Evolutionary conservation across 1,139 yeast species (phyloP).

Genomic region (Torulaspora pretoriensis): DNA sequence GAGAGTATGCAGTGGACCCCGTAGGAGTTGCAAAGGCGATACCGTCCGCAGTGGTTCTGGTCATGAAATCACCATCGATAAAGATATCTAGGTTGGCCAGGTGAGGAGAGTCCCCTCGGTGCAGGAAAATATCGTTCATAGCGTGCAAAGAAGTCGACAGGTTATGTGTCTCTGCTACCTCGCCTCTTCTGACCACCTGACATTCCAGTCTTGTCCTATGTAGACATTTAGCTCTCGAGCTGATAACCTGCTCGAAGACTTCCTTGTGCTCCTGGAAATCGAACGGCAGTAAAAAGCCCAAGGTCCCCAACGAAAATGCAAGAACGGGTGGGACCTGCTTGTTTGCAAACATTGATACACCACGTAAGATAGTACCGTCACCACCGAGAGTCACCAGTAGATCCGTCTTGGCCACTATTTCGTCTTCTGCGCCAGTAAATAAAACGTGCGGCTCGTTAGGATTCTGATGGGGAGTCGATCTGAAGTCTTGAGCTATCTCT

Average conservation of each 20-base stretch:
- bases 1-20: conserved; percentile 90
- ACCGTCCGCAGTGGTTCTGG: conserved; percentile 92
- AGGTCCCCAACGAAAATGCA: conserved; percentile 84
- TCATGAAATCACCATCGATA: conserved; percentile 75
- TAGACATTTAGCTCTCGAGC: conserved; percentile 63
- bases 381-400: conserved; percentile 86
- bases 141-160: conserved; percentile 49
- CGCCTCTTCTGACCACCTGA: conserved; percentile 48
- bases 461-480: conserved; percentile 30
- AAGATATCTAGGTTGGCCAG: conserved; percentile 75
- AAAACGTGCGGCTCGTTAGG: conserved; percentile 37
- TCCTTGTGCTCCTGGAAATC: conserved; percentile 57
- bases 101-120: conserved; percentile 86
- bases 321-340: conserved; percentile 79
- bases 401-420: conserved; percentile 57
- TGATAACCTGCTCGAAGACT: conserved; percentile 65
- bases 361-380: conserved; percentile 86
- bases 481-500: conserved; percentile 52
- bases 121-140: conserved; percentile 86
- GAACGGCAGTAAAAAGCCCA: conserved; percentile 87
- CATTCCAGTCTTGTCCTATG: conserved; percentile 78
- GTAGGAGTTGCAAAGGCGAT: conserved; percentile 84
- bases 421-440: conserved; percentile 57
- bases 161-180: conserved; percentile 14
- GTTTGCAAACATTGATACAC: conserved; percentile 61